Percentiles rank a stretch among this genome's conserved stretches.
Conservation (phyloP, 148 eudicot species). For the Vaccinium vitisidaea region DNA sequence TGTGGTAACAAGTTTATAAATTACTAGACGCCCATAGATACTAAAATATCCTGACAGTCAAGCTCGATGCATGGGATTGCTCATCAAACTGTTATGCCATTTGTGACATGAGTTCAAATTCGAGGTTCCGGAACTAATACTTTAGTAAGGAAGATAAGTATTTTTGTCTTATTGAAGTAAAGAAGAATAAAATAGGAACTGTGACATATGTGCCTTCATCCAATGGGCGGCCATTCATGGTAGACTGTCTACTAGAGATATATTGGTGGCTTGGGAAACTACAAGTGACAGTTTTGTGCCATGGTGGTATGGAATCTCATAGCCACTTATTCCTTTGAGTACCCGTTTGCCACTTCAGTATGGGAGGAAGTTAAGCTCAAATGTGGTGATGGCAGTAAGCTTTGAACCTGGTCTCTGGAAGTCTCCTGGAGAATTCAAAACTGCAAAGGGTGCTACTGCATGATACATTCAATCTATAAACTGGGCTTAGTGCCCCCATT, state of each 20-base stretch:
- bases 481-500: background rate
- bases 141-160: background rate
- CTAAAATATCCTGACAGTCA: background rate
- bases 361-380: background rate
- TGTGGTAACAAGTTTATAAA: background rate
- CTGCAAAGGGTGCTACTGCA: background rate
- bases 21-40: background rate
- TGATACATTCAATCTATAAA: background rate
- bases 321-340: background rate
- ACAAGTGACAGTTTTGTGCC: background rate
- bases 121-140: background rate
- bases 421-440: background rate
- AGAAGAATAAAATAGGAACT: background rate
- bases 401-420: background rate
- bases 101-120: background rate
- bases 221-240: background rate
- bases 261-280: background rate
- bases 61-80: background rate
- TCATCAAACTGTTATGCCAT: background rate
- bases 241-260: background rate
- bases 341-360: background rate
- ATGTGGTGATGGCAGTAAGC: background rate
- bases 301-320: background rate
- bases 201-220: background rate
- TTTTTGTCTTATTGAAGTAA: background rate